Conservation (phyloP, 768 basidiomycete genomes). For the Xanthoconium purpureum region DNA sequence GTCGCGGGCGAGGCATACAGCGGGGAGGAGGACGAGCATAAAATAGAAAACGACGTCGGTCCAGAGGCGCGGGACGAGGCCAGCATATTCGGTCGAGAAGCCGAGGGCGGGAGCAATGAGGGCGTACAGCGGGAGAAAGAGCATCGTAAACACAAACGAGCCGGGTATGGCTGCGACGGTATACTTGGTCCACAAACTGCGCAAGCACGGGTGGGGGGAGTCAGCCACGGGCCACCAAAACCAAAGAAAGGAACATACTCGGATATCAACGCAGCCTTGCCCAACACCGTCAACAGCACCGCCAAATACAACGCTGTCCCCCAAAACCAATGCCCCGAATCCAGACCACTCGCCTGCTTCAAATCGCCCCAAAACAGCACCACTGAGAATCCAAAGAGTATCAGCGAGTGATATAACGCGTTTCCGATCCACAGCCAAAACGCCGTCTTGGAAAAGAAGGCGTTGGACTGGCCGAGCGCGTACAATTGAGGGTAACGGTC, state of each 20-base stretch:
- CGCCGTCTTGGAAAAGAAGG: slow-evolving; percentile 85
- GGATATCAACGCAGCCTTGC: slow-evolving; percentile 91
- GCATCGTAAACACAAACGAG: slow-evolving; percentile 95
- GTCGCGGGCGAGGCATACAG: slow-evolving; percentile 82
- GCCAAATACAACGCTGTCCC: slow-evolving; percentile 94
- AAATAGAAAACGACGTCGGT: slow-evolving; percentile 87
- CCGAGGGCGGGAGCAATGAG: slow-evolving; percentile 80
- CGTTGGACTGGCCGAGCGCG: slow-evolving; percentile 89
- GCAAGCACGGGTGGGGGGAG: neutral
- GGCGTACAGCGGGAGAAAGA: slow-evolving; percentile 89
- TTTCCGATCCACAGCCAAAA: slow-evolving; percentile 94
- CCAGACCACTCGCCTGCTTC: slow-evolving; percentile 73
- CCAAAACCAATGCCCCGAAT: slow-evolving; percentile 98
- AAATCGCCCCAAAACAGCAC: slow-evolving; percentile 82
- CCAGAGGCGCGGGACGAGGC: slow-evolving; percentile 90
- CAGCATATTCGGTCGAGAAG: slow-evolving; percentile 88
- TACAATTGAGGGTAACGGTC: slow-evolving; percentile 98
- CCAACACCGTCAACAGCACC: slow-evolving; percentile 90
- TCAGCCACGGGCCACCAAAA: neutral
- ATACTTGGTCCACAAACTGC: slow-evolving; percentile 98
- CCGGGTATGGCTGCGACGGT: slow-evolving; percentile 98
- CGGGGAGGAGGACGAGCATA: slow-evolving; percentile 76
- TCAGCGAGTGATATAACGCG: slow-evolving; percentile 67
- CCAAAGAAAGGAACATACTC: slow-evolving; percentile 62
- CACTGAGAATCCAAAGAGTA: slow-evolving; percentile 5